Evolutionary conservation across 1,139 yeast genomes (phyloP).

Genomic region (Hanseniaspora sp.): DNA sequence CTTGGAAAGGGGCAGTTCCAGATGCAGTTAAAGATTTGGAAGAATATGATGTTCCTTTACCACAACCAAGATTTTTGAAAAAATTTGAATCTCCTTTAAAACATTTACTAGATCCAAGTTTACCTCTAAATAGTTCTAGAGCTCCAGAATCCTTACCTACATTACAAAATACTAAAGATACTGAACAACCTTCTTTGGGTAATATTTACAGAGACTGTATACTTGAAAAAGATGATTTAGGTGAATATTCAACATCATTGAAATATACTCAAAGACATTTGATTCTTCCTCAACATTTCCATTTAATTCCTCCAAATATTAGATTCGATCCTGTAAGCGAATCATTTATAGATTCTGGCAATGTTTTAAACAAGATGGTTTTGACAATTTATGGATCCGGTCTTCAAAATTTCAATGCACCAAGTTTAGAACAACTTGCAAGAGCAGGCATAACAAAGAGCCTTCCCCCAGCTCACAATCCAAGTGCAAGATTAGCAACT

Average conservation of each 20-base stretch:
- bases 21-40: slow-evolving; percentile 83
- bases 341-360: slow-evolving; percentile 22
- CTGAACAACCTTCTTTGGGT: slow-evolving; percentile 57
- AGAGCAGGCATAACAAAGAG: neutral
- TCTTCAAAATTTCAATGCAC: neutral
- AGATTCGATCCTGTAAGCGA: slow-evolving; percentile 29
- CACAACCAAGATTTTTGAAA: slow-evolving; percentile 50
- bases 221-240: slow-evolving; percentile 65
- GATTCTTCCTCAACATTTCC: slow-evolving; percentile 33
- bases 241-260: slow-evolving; percentile 49
- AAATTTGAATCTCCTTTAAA: slow-evolving; percentile 76
- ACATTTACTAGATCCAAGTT: slow-evolving; percentile 49
- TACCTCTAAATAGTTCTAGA: slow-evolving; percentile 42
- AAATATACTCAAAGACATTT: slow-evolving; percentile 53
- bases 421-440: neutral
- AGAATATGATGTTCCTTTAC: slow-evolving; percentile 65
- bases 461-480: neutral
- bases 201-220: slow-evolving; percentile 73
- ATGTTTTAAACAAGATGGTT: neutral
- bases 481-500: slow-evolving; percentile 6
- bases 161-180: slow-evolving; percentile 8
- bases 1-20: slow-evolving; percentile 98
- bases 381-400: slow-evolving; percentile 8
- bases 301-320: slow-evolving; percentile 29
- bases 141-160: slow-evolving; percentile 41